phyloP scores from a whole-genome alignment of 2,329 filamentous ascomycete species.

The Beauveria sp. region DNA sequence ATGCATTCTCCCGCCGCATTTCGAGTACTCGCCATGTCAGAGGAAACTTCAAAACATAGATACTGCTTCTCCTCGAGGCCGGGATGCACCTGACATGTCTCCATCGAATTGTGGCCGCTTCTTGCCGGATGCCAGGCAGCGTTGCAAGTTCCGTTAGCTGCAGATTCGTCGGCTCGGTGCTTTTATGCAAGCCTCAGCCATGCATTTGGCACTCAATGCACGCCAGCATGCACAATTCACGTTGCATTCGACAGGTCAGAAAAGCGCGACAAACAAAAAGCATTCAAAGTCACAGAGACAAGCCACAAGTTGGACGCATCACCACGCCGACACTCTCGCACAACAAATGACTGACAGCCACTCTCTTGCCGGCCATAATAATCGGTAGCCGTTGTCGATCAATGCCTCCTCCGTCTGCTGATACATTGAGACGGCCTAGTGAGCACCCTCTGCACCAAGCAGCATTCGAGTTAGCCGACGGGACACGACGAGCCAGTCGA shows the following conservation, averaged over 20 bases:
- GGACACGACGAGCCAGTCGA: background rate
- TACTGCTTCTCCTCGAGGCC: background rate
- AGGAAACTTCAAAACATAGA: no score
- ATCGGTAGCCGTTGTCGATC: background rate
- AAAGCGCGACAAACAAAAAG: slow-evolving; percentile 1
- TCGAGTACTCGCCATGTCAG: no score
- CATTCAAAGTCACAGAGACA: background rate
- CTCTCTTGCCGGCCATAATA: background rate
- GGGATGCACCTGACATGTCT: background rate
- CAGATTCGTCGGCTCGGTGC: background rate
- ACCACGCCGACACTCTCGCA: background rate
- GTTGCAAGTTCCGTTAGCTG: background rate
- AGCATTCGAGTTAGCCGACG: background rate
- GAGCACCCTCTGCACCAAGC: background rate
- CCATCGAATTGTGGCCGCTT: slow-evolving; percentile 1
- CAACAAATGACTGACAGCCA: background rate
- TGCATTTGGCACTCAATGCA: background rate
- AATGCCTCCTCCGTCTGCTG: background rate
- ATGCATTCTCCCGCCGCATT: no score
- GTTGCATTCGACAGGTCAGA: background rate
- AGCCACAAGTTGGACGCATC: background rate
- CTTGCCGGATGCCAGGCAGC: background rate
- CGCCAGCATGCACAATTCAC: background rate
- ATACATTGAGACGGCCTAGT: background rate
- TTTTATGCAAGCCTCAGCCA: slow-evolving; percentile 2